Percentiles rank a stretch among this genome's conserved stretches.
phyloP scores from a whole-genome alignment of 2,329 filamentous ascomycete species.

The Cladobotryum protrusum region DNA sequence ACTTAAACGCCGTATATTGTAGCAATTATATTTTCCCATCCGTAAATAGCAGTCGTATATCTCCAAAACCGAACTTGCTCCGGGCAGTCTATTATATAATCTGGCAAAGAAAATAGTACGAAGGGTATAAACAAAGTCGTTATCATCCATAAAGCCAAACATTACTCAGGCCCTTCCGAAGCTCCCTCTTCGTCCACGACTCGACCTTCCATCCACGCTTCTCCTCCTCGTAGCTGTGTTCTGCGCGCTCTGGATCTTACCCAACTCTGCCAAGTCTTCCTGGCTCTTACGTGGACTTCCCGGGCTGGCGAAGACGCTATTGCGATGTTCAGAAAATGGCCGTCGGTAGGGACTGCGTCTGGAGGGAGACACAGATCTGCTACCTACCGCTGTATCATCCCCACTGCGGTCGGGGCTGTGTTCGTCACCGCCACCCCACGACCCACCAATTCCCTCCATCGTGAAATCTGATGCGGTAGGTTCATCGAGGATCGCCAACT shows the following conservation, averaged over 20 bases:
- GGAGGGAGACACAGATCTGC: slow-evolving; percentile 11
- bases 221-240: slow-evolving; percentile 25
- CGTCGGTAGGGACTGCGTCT: not conserved
- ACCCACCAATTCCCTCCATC: slow-evolving; percentile 68
- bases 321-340: slow-evolving; percentile 10
- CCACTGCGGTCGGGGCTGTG: slow-evolving; percentile 12
- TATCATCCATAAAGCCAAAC: too few relatives aligned
- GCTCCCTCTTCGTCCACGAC: slow-evolving; percentile 2
- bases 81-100: too few relatives aligned
- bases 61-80: too few relatives aligned
- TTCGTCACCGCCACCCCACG: slow-evolving; percentile 39
- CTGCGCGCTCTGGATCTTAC: slow-evolving; percentile 22
- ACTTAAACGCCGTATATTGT: too few relatives aligned
- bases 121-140: too few relatives aligned
- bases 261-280: slow-evolving; percentile 31
- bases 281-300: slow-evolving; percentile 25
- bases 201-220: slow-evolving; percentile 19
- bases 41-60: too few relatives aligned
- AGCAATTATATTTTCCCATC: too few relatives aligned
- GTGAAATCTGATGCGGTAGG: slow-evolving; percentile 69
- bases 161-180: not conserved
- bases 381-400: slow-evolving; percentile 13
- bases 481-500: slow-evolving; percentile 60
- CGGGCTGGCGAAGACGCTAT: slow-evolving; percentile 22
- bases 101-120: too few relatives aligned